Base-by-base conservation (phyloP, 306 rosid genomes). In the Pyrus bretschneideri region DNA sequence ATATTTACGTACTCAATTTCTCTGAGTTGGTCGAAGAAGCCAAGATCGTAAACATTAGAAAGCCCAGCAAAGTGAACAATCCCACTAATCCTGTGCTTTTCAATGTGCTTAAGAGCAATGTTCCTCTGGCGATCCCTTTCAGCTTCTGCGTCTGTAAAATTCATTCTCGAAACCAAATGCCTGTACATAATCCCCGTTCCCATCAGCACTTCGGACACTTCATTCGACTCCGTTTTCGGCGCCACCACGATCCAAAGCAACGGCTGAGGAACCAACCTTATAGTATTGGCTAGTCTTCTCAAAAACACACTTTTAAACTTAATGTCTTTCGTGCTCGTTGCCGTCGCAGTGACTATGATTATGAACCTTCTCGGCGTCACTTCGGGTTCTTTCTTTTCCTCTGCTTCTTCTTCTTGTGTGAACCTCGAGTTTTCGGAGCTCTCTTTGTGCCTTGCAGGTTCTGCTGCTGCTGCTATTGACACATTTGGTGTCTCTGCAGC, bases 61-160 rank as follows among this genome's bases (percentile, higher is more conserved):
- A 90, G 92, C 19, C 91, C 97, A 23, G 98, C 98, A 80, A 95
- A 92, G 73, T 95, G 98, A 11, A 95, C 97, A 25, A 95, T 95
- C 80, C 98, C 97, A 49, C 86, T 85, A 4, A 95, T 89, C 78
- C 86, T 86, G 63, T 92, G 98, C 25, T 90, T 91, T 60, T 90
- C 96, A 77, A 94, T 94, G 87, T 94, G 98, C 77, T 88, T 86
- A 33, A 94, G 89, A 0, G 96, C 98, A 52, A 90, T 83, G 44
- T 94, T 92, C 68, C 98, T 89, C 80, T 91, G 95, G 70, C 90
- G 93, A 80, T 92, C 91, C 85, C 90, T 69, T 76, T 95, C 98
- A 45, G 90, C 97, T 73, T 86, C 90, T n/a, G 84, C 33, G 57
- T 92, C 93, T 0, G 91, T 92, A 76, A 95, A 92, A 14, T 92